Evolutionary conservation across 306 rosid species (phyloP).

Genomic region (Ochetophila trinervis): DNA sequence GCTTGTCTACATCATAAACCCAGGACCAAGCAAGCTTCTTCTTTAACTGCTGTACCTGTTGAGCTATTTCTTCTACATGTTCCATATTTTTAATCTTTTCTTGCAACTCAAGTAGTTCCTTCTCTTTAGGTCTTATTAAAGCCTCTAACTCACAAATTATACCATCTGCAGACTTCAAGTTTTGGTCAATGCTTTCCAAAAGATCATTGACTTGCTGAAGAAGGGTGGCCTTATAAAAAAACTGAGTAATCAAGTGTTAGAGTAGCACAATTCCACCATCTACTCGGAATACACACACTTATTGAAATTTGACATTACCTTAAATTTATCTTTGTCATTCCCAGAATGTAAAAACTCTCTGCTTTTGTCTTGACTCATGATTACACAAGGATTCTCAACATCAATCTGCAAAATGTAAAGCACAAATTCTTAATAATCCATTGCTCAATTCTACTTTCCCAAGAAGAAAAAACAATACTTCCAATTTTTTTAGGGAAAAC

Average conservation of each 20-base stretch:
- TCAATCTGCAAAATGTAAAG: conserved; percentile 60
- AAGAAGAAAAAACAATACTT: neutral
- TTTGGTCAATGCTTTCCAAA: conserved; percentile 54
- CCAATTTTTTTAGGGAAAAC: neutral
- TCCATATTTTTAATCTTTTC: conserved; percentile 75
- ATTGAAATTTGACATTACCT: conserved; percentile 44
- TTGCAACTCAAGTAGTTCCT: conserved; percentile 67
- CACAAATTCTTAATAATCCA: conserved; percentile 8
- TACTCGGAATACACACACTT: conserved; percentile 8
- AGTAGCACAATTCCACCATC: conserved; percentile 24
- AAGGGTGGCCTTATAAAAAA: conserved; percentile 92
- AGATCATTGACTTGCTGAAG: conserved; percentile 93
- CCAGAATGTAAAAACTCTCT: conserved; percentile 95
- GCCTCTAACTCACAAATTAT: conserved; percentile 64
- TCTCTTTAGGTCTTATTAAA: conserved; percentile 73
- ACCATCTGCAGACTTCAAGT: conserved; percentile 45
- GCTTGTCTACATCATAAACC: conserved; percentile 75
- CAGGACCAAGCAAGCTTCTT: conserved; percentile 96
- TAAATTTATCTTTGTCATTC: conserved; percentile 80
- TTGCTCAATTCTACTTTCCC: conserved; percentile 5
- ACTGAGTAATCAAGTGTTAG: conserved; percentile 60
- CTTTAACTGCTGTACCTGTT: conserved; percentile 59
- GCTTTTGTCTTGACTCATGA: conserved; percentile 94
- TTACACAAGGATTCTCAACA: conserved; percentile 91
- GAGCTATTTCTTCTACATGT: conserved; percentile 74